Evolutionary conservation across 108 stramenopile species (phyloP), one percentile per base, ranked within the genome.

Genomic region (Cyclostephanos invisitatus): DNA sequence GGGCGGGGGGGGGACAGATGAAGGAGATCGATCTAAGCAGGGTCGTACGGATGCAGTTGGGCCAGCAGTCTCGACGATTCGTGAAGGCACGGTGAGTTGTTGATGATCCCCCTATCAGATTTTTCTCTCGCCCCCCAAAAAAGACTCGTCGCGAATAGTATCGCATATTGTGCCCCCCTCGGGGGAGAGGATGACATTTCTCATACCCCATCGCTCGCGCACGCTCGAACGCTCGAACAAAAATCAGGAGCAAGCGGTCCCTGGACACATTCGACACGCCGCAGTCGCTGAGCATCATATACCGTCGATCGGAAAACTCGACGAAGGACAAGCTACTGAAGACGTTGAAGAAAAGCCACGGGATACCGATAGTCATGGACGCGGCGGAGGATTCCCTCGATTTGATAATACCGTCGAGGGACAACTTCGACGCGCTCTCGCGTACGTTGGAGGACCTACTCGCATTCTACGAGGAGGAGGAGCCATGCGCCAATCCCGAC

Each of bases 21-120:
- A 86, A 83, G 53, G 70, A 68, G 35, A 80, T 92, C 64, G 88
- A 86, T 67, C 64, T 93, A 22, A 77, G 83, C 49, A 61, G 67
- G 36, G 82, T 94, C 37, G 87, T 90, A 72, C 79, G 84, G 32
- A 80, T 91, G 56, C 75, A 84, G 27, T 51, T 83, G 48, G 92
- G 92, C 20, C 86, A 85, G 58, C 71, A 86, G 18, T 89, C 88
- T 5, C 81, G 83, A 57, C 78, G 89, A 11, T 94, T 94, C 59
- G 51, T 65, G 12, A 68, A 51, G 21, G 84, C 81, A 36, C 64
- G 82, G 81, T 78, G 58, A 63, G 80, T 76, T 18, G 9, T 11
- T 42, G n/a, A n/a, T n/a, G n/a, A n/a, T n/a, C n/a, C 40, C 12
- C 40, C 8, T 37, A 3, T 37, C 36, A 6, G 3, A 3, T 37